Conservation (phyloP, 768 basidiomycete genomes). For the Agrocybe pediades region DNA sequence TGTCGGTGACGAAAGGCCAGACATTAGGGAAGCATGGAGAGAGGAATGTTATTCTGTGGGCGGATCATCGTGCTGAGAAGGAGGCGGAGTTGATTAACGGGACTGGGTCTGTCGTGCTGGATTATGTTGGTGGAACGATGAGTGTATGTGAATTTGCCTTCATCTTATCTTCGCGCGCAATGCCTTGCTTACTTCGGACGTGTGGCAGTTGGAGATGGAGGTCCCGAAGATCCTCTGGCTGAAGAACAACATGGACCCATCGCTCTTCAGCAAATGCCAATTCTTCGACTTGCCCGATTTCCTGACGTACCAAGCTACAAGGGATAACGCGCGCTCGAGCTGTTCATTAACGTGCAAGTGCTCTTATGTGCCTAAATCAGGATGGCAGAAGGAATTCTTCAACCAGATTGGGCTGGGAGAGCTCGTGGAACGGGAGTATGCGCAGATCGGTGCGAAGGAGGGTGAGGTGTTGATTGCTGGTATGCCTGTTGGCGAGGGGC, state of each 20-base stretch:
- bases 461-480: conserved; percentile 75
- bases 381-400: conserved; percentile 93
- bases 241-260: conserved; percentile 79
- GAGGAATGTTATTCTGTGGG: conserved; percentile 93
- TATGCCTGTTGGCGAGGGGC: conserved; percentile 81
- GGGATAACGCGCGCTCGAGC: conserved; percentile 71
- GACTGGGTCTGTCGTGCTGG: conserved; percentile 81
- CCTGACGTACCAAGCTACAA: conserved; percentile 91
- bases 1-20: conserved; percentile 72
- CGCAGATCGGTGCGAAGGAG: conserved; percentile 71
- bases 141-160: conserved; percentile 61
- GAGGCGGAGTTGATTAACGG: conserved; percentile 91
- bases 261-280: conserved; percentile 73
- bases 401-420: conserved; percentile 77
- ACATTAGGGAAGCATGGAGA: conserved; percentile 66
- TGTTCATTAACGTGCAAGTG: conserved; percentile 97
- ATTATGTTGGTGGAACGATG: conserved; percentile 97
- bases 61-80: conserved; percentile 91
- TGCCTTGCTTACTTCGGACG: conserved; percentile 1
- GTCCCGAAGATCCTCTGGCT: conserved; percentile 98
- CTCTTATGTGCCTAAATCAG: conserved; percentile 81
- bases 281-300: conserved; percentile 95
- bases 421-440: conserved; percentile 68
- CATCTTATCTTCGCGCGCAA: neutral
- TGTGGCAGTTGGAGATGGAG: conserved; percentile 94